Conservation (phyloP, 768 basidiomycete genomes). For the Mycena kentingensis region DNA sequence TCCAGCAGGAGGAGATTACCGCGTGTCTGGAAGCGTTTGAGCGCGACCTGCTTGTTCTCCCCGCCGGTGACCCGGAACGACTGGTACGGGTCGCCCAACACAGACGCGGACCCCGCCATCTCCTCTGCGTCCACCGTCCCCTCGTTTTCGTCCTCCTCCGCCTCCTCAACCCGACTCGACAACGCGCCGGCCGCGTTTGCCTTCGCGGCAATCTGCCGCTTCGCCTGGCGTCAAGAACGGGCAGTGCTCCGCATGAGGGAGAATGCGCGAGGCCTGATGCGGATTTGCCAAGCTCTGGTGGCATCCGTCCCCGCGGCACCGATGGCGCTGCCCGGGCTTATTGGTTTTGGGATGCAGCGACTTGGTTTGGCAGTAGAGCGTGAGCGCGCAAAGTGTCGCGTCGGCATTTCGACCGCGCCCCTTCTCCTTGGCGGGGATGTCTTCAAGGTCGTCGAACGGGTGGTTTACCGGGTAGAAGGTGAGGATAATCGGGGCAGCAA, state of each 20-base stretch:
- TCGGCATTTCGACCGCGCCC: background rate
- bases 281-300: conserved; percentile 12
- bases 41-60: too few species aligned
- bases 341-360: background rate
- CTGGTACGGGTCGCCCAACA: too few species aligned
- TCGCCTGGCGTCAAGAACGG: background rate
- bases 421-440: background rate
- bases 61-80: too few species aligned
- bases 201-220: background rate
- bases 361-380: background rate
- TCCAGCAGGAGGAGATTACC: too few species aligned
- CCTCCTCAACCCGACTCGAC: too few species aligned
- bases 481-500: background rate
- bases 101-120: too few species aligned
- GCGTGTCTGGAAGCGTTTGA: too few species aligned
- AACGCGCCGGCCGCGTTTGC: conserved; percentile 2
- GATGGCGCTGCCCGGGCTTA: background rate
- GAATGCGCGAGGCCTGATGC: background rate
- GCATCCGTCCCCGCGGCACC: conserved; percentile 12
- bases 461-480: background rate
- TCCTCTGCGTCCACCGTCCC: too few species aligned
- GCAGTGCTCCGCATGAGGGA: conserved; percentile 3
- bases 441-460: background rate
- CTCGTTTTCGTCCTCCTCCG: too few species aligned
- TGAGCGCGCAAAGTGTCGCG: background rate